These are phyloP conservation scores for California macrophylla DNA, from an alignment of 441 rosid genomes.

Conservation along the genomic window DNA sequence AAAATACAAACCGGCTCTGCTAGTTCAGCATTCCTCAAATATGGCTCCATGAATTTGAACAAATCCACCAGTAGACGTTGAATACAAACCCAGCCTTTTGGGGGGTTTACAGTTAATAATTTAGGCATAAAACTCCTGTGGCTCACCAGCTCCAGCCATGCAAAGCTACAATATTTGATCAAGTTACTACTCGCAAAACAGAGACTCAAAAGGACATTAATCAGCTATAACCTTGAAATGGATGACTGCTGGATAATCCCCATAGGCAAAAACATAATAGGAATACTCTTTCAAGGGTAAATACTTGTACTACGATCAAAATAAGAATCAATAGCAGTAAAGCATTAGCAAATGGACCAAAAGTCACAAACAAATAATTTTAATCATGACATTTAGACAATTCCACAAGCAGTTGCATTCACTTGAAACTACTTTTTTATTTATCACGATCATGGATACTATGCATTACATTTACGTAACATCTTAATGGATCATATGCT, in stretches of 20 bases:
- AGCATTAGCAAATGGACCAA: background rate
- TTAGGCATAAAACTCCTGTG: constrained; percentile 29
- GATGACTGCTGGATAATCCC: background rate
- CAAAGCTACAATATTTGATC: constrained; percentile 16
- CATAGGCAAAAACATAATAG: background rate
- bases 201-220: background rate
- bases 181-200: background rate
- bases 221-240: background rate
- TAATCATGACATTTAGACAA: background rate
- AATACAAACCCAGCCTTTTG: constrained; percentile 23
- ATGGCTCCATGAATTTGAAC: constrained; percentile 28
- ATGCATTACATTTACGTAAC: background rate
- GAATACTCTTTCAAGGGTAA: background rate
- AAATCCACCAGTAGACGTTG: constrained; percentile 24
- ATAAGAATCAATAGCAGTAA: background rate
- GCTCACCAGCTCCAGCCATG: constrained; percentile 27
- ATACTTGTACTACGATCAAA: background rate
- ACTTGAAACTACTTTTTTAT: background rate
- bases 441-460: background rate
- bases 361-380: background rate
- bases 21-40: constrained; percentile 25
- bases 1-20: constrained; percentile 18
- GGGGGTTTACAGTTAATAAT: constrained; percentile 21
- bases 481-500: constrained; percentile 2
- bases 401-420: background rate